Evolutionary conservation across 1,284 basidiomycete genomes (phyloP).

Genomic region (Ustilago tritici): DNA sequence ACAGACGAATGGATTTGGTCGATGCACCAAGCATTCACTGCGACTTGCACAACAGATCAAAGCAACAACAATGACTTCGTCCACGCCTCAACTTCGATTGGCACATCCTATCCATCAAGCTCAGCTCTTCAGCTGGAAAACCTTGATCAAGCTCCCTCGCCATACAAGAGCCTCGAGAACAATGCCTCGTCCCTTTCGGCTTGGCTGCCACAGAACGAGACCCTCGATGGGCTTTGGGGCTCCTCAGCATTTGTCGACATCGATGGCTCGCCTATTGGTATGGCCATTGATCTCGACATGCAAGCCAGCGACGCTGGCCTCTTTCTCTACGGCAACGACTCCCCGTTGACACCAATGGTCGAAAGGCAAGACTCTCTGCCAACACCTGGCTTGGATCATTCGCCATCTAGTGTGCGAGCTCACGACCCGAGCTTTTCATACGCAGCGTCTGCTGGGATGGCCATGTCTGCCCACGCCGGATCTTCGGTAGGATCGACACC

Average conservation of each 20-base stretch:
- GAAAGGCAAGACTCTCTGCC: constrained; percentile 15
- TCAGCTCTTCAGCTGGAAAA: not conserved
- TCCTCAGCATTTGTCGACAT: constrained; percentile 3
- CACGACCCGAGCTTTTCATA: not conserved
- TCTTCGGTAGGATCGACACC: constrained; percentile 17
- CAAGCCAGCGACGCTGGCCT: not conserved
- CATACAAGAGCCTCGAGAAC: not conserved
- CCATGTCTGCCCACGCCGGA: not conserved
- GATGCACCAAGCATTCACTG: constrained; percentile 8
- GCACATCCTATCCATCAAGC: not conserved
- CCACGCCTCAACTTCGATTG: not conserved
- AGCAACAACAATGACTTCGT: not conserved
- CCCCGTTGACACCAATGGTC: not conserved
- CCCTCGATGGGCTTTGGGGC: not conserved
- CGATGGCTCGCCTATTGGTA: not conserved
- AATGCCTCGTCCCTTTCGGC: not conserved
- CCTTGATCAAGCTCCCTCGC: not conserved
- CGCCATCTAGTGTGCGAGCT: constrained; percentile 5
- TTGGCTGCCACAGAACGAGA: constrained; percentile 13
- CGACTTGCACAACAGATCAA: constrained; percentile 9
- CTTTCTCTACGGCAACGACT: not conserved
- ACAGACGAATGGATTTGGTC: constrained; percentile 26
- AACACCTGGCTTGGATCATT: constrained; percentile 20
- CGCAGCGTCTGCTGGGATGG: not conserved
- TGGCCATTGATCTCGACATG: constrained; percentile 14